Evolutionary conservation across 106 monocot species (phyloP).

Genomic region (Dioscorea zingiberensis): DNA sequence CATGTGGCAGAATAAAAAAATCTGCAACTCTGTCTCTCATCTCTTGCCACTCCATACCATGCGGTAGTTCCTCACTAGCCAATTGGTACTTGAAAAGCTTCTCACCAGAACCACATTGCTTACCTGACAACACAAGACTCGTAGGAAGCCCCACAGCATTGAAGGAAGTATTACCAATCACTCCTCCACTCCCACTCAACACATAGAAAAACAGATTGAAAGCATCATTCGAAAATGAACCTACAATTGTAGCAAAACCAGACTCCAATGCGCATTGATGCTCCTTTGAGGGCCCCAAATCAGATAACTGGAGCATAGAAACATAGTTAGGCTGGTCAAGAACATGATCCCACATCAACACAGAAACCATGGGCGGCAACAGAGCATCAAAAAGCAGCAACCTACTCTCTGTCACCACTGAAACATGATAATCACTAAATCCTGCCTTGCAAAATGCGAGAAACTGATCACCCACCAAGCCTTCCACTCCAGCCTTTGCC

Average conservation of each 20-base stretch:
- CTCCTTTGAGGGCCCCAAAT: conserved; percentile 38
- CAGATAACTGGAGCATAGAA: conserved; percentile 38
- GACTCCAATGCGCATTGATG: conserved; percentile 33
- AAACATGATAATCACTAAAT: conserved; percentile 30
- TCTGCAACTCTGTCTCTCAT: conserved; percentile 49
- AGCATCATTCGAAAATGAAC: conserved; percentile 61
- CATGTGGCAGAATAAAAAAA: conserved; percentile 41
- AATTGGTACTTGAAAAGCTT: conserved; percentile 29
- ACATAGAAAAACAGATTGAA: conserved; percentile 75
- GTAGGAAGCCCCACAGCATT: conserved; percentile 86
- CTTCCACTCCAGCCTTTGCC: conserved; percentile 19
- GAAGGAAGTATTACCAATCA: conserved; percentile 12
- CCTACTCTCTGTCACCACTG: conserved; percentile 25
- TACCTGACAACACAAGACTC: conserved; percentile 38
- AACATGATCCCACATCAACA: conserved; percentile 56
- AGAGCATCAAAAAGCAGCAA: conserved; percentile 43
- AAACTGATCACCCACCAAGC: conserved; percentile 17
- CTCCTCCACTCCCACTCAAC: conserved; percentile 12
- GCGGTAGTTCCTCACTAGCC: conserved; percentile 1
- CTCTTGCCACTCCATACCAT: conserved; percentile 4
- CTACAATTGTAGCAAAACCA: conserved; percentile 61
- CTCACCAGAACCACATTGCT: conserved; percentile 11
- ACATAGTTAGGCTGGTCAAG: conserved; percentile 31
- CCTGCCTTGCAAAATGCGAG: conserved; percentile 29
- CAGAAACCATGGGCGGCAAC: conserved; percentile 32